Conservation (phyloP, 2,329 filamentous ascomycete species). For the Botryotinia globosa region DNA sequence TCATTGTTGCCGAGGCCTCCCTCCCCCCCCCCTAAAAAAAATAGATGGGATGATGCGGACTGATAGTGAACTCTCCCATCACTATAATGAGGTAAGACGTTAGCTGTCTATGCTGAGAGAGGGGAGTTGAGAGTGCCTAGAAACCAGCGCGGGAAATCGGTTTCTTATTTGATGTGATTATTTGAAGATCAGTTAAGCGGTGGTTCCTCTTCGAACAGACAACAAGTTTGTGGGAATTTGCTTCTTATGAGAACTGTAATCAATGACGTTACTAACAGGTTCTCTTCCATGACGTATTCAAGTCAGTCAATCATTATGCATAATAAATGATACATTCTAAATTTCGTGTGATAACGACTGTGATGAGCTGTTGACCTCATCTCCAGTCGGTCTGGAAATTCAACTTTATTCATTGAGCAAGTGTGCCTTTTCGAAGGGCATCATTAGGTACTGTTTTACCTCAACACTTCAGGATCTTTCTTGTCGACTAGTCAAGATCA, state of each 20-base stretch:
- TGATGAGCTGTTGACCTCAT: neutral
- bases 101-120: no score
- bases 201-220: rapidly evolving
- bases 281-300: neutral
- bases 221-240: no score
- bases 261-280: no score
- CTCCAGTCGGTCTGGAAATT: neutral
- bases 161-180: no score
- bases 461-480: rapidly evolving
- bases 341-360: neutral
- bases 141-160: no score
- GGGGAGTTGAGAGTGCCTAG: rapidly evolving
- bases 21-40: no score
- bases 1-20: no score
- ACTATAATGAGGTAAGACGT: no score
- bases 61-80: rapidly evolving
- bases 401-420: neutral
- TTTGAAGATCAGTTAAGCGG: no score
- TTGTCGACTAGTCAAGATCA: neutral
- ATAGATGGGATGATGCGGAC: no score
- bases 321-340: rapidly evolving
- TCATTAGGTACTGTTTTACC: neutral
- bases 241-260: neutral
- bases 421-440: neutral
- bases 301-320: neutral